Evolutionary conservation across 2,329 filamentous ascomycete species (phyloP), one percentile per base, ranked within the genome.

Genomic region (Fusarium nodosum): DNA sequence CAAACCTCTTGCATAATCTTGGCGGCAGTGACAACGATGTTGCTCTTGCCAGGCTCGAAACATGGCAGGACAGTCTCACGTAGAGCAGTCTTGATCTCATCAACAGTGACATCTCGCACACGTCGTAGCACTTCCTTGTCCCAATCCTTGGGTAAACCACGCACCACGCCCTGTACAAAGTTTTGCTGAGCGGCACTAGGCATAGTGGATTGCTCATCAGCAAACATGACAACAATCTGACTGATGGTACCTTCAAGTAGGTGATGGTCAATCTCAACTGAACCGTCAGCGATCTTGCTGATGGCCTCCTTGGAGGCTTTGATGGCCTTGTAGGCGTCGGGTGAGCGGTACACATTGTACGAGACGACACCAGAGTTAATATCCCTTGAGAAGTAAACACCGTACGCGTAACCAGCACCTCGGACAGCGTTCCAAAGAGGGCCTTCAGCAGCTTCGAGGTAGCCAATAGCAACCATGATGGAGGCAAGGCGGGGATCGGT

Each of bases 371-470:
- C 96, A 2, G 89, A 90, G 75, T 96, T 93, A 30, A 93, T 82
- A 75, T 93, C 91, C 46, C 92, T 90, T 45, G 86, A 86, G 76
- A 98, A 97, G 73, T 87, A 89, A 1, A 92, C 91, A 55, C 94
- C 94, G 76, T 99, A 99, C 1, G 96, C 96, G 54, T 98, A 89
- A 45, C 96, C 96, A 44, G 93, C 96, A 58, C 96, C 96, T 47
- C 96, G 93, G 50, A 98, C 92, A 1, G 93, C 93, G 68, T 91
- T 91, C 95, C 96, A 98, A 33, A 99, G 88, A 1, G 96, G 96
- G 0, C 96, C 96, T 79, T 99, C 96, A 20, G 97, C 92, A 1
- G 94, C 90, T 76, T 97, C 94, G 64, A 99, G 90, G 77, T 97
- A 98, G 22, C 94, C 90, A 51, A 94, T 88, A 1, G 95, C 94